These are phyloP conservation scores for Lichtheimia hyalospora DNA, from an alignment of 371 early-diverging fungal species.

Conservation along the genomic window DNA sequence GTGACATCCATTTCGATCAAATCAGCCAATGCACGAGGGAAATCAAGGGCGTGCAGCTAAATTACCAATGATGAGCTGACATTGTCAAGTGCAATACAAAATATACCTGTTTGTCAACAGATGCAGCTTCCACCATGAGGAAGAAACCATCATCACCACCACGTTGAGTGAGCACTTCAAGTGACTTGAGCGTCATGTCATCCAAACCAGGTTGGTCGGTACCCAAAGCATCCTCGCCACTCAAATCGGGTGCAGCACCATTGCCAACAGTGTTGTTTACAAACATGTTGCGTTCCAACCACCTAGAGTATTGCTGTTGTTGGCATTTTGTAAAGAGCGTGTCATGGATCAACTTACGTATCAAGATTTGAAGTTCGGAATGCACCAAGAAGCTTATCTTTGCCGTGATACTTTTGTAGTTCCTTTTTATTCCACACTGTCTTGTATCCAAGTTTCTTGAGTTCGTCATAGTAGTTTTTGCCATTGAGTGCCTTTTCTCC, in stretches of 20 bases:
- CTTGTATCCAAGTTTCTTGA: constrained; percentile 59
- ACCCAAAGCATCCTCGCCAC: constrained; percentile 46
- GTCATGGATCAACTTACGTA: constrained; percentile 27
- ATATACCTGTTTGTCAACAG: constrained; percentile 60
- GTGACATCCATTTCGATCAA: constrained; percentile 73
- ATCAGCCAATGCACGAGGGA: constrained; percentile 70
- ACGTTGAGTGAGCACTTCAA: constrained; percentile 59
- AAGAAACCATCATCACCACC: constrained; percentile 71
- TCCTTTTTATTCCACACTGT: constrained; percentile 53
- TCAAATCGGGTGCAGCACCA: constrained; percentile 50
- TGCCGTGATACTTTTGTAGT: constrained; percentile 50
- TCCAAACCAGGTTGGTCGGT: constrained; percentile 67
- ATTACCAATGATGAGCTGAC: not conserved
- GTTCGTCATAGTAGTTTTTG: constrained; percentile 55
- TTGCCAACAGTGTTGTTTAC: constrained; percentile 53
- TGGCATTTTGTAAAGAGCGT: too few relatives aligned
- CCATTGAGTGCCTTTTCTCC: constrained; percentile 53
- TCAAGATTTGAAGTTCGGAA: constrained; percentile 66
- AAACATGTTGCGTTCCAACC: constrained; percentile 70
- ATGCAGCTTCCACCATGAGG: constrained; percentile 77
- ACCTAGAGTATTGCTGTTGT: constrained; percentile 17
- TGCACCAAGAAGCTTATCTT: constrained; percentile 67
- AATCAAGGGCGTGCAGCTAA: constrained; percentile 66
- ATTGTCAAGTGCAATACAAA: too few relatives aligned
- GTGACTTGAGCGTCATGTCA: constrained; percentile 69